phyloP scores from a whole-genome alignment of 23 red algal species.

The Pyropia yezoensis region DNA sequence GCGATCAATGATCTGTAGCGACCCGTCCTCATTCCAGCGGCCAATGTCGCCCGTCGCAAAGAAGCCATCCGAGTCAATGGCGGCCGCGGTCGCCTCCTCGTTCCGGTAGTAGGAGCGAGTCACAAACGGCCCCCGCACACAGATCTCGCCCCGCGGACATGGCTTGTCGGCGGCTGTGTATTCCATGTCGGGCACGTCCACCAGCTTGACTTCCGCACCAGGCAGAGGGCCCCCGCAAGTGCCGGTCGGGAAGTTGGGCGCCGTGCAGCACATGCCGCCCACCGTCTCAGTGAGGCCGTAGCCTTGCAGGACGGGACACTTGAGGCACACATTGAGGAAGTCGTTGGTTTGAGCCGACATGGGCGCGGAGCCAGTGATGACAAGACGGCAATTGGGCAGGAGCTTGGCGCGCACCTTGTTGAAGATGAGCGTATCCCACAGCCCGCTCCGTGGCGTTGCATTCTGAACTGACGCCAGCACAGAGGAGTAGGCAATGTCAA shows the following conservation, averaged over 20 bases:
- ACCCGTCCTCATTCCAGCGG: conserved; percentile 45
- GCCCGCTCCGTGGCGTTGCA: conserved; percentile 25
- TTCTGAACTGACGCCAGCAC: conserved; percentile 57
- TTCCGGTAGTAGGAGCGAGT: conserved; percentile 72
- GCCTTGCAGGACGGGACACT: conserved; percentile 72
- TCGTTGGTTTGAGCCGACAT: conserved; percentile 64
- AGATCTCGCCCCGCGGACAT: conserved; percentile 76
- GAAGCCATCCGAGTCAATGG: conserved; percentile 72
- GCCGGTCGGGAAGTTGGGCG: conserved; percentile 31
- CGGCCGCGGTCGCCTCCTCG: conserved; percentile 71
- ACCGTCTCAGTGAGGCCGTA: conserved; percentile 94
- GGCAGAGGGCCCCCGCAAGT: conserved; percentile 68
- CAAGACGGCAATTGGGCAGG: conserved; percentile 48
- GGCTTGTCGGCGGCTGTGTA: conserved; percentile 66
- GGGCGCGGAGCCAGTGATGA: conserved; percentile 82
- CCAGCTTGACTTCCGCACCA: conserved; percentile 64
- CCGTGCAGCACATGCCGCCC: conserved; percentile 60
- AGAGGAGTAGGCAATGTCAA: conserved; percentile 50
- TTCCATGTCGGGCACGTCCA: conserved; percentile 89
- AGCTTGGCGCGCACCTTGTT: conserved; percentile 51
- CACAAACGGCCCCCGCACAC: conserved; percentile 63
- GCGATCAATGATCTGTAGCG: conserved; percentile 84
- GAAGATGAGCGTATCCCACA: conserved; percentile 83
- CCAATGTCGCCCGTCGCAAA: conserved; percentile 88
- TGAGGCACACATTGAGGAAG: conserved; percentile 85